Conservation (phyloP, 129 eudicot species). For the Helianthus tuberosus region DNA sequence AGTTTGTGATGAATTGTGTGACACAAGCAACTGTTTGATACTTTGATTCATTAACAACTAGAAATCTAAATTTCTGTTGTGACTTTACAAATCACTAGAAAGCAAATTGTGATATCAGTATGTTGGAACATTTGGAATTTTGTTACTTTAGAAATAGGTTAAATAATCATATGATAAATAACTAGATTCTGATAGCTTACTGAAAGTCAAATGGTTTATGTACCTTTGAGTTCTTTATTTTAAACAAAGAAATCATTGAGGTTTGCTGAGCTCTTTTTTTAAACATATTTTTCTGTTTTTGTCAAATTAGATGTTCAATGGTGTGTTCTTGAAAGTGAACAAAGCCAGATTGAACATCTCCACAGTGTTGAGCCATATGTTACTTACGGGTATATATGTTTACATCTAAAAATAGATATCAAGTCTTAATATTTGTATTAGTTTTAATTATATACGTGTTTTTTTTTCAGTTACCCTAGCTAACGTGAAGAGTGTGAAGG, state of each 20-base stretch:
- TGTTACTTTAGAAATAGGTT: neutral
- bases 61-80: neutral
- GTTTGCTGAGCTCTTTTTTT: neutral
- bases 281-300: neutral
- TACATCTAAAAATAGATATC: neutral
- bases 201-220: neutral
- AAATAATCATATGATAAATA: neutral
- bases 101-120: neutral
- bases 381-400: constrained; percentile 52
- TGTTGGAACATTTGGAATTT: neutral
- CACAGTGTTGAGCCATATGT: constrained; percentile 82
- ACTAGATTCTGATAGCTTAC: neutral
- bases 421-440: neutral
- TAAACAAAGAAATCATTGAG: neutral
- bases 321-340: constrained; percentile 29
- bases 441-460: neutral
- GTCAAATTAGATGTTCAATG: neutral
- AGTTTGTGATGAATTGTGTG: neutral
- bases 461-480: constrained; percentile 57
- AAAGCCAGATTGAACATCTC: constrained; percentile 59
- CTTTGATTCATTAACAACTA: neutral
- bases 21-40: no score
- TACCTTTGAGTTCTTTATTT: neutral
- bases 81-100: neutral
- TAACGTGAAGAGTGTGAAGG: constrained; percentile 65